Base-by-base conservation (phyloP, 805 yeast species). In the Kodamaea leandrae region DNA sequence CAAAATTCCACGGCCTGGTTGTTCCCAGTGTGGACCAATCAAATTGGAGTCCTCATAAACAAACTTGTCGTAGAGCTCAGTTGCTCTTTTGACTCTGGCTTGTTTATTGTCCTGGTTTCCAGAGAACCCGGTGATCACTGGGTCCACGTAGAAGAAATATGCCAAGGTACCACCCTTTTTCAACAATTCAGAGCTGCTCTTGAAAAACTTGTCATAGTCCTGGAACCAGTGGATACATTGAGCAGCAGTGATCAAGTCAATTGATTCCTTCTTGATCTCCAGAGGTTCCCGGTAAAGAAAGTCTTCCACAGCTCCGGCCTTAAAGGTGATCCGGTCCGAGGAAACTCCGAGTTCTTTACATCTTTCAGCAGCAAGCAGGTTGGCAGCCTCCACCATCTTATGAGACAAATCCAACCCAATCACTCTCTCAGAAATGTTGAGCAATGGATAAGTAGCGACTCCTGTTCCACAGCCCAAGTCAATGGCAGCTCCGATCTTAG, bases 1-100 rank as follows among this genome's bases (percentile, higher is more conserved):
- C 24, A 90, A 59, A 10, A 74, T 63, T 4, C 54, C 40, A 36
- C 95, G 68, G 0, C 96, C 97, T 0, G 95, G 93, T 50, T 83
- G 84, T 52, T 86, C 85, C 97, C 97, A 90, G 55, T 78, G 78
- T 0, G 81, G 80, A 0, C 90, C 90, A 34, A 83, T 57, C 32
- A 54, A 64, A 2, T 59, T 54, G 0, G 74, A 66, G 36, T 64
- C 66, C 19, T 66, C 70, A 47, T 76, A 76, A 4, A 63, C 66
- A 36, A 66, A 60, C 30, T 68, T 60, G 32, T 59, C 52, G 62
- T 72, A 66, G 15, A 61, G 44, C 7, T 53, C 47, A 20, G 46
- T 39, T 1, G 66, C 64, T 28, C 42, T 53, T 16, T 49, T 25
- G 12, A 61, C 38, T 3, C 50, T 46, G 5, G 52, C 53, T 10